Evolutionary conservation across 345 rosid genomes (phyloP).

Genomic region (Hypericum perforatum): DNA sequence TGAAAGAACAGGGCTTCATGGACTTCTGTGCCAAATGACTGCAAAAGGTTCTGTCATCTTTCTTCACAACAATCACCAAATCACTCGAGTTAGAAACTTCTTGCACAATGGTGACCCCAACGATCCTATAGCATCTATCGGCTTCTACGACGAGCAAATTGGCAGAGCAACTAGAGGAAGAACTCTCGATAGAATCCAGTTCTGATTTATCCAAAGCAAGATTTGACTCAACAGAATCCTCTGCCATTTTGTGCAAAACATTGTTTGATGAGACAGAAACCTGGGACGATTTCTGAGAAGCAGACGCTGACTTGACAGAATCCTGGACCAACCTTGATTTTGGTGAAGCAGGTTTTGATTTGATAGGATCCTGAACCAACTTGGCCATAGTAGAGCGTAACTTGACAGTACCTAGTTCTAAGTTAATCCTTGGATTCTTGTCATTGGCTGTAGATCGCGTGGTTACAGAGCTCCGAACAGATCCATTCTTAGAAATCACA

Average conservation of each 20-base stretch:
- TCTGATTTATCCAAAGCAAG: too few relatives aligned
- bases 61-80: conserved; percentile 60
- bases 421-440: conserved; percentile 17
- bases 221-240: too few relatives aligned
- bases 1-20: conserved; percentile 53
- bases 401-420: too few relatives aligned
- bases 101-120: conserved; percentile 43
- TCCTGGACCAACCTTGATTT: too few relatives aligned
- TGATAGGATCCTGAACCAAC: conserved; percentile 15
- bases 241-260: too few relatives aligned
- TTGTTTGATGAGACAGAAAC: too few relatives aligned
- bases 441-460: conserved; percentile 16
- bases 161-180: conserved; percentile 42
- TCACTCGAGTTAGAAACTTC: conserved; percentile 52
- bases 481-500: conserved; percentile 33
- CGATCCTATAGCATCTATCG: conserved; percentile 70
- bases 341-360: too few relatives aligned
- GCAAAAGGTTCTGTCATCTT: conserved; percentile 35
- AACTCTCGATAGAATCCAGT: conserved; percentile 11
- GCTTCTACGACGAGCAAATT: conserved; percentile 44
- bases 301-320: too few relatives aligned
- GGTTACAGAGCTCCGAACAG: conserved; percentile 34
- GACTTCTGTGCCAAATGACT: conserved; percentile 39
- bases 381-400: conserved; percentile 13
- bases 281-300: too few relatives aligned